These are phyloP conservation scores for Cyclotella distinguenda DNA, from an alignment of 108 stramenopile species.

Conservation along the genomic window DNA sequence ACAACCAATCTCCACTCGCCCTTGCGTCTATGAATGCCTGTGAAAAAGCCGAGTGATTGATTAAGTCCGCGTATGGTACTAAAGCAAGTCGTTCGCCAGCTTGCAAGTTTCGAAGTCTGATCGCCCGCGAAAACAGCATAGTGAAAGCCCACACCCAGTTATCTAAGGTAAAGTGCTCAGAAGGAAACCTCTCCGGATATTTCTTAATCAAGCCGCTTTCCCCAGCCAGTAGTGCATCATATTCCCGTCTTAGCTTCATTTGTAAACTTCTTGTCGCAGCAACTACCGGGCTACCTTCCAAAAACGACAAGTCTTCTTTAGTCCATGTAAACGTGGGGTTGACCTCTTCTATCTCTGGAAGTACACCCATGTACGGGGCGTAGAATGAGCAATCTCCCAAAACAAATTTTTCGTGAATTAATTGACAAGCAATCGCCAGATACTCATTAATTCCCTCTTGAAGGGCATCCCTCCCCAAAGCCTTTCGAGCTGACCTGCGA, in stretches of 20 bases:
- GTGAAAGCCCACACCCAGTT: slow-evolving; percentile 96
- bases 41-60: slow-evolving; percentile 95
- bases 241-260: slow-evolving; percentile 87
- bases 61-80: slow-evolving; percentile 95
- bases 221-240: slow-evolving; percentile 72
- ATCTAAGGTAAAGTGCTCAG: slow-evolving; percentile 81
- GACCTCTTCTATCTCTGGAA: slow-evolving; percentile 89
- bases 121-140: slow-evolving; percentile 90
- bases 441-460: slow-evolving; percentile 87
- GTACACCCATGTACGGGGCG: slow-evolving; percentile 85
- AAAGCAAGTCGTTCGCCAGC: slow-evolving; percentile 86
- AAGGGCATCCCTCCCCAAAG: slow-evolving; percentile 73
- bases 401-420: slow-evolving; percentile 86
- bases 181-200: slow-evolving; percentile 78
- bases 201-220: slow-evolving; percentile 61
- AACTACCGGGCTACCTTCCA: slow-evolving; percentile 89
- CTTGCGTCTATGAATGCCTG: slow-evolving; percentile 82
- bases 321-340: slow-evolving; percentile 93
- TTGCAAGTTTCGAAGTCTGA: slow-evolving; percentile 71
- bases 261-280: slow-evolving; percentile 85
- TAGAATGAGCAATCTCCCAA: slow-evolving; percentile 70
- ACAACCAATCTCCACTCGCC: slow-evolving; percentile 84
- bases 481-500: slow-evolving; percentile 77
- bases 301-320: slow-evolving; percentile 85
- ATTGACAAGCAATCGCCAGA: slow-evolving; percentile 91